Conservation (phyloP, 345 rosid species). For the Erodium maritimum region DNA sequence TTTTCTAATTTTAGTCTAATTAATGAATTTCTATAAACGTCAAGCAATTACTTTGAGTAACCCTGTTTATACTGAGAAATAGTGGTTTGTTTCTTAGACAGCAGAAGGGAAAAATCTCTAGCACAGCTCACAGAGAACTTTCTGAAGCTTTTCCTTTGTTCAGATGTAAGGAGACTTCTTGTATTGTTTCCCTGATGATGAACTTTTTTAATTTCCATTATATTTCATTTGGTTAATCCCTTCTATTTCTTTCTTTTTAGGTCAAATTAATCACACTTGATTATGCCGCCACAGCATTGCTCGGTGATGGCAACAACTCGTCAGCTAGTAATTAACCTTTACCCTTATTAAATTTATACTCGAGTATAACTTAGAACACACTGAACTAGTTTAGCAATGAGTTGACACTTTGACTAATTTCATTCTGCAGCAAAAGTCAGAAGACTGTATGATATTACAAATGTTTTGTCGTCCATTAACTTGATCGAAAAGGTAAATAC, state of each 20-base stretch:
- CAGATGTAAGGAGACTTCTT: constrained; percentile 36
- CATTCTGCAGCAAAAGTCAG: constrained; percentile 51
- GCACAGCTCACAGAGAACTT: constrained; percentile 56
- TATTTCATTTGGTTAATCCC: constrained; percentile 2
- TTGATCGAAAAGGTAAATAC: constrained; percentile 52
- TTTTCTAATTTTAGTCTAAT: background rate
- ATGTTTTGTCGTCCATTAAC: constrained; percentile 52
- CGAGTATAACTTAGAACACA: background rate
- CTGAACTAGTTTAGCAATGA: background rate
- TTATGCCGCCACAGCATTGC: constrained; percentile 37
- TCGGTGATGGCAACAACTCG: constrained; percentile 32
- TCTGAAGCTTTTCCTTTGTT: constrained; percentile 62
- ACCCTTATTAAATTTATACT: constrained; percentile 1
- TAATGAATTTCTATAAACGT: background rate
- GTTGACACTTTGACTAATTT: constrained; percentile 9
- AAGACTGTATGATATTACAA: constrained; percentile 61
- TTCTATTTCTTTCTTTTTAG: constrained; percentile 20
- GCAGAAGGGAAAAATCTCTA: constrained; percentile 47
- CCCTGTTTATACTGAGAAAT: background rate
- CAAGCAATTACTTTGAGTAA: background rate
- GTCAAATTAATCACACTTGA: constrained; percentile 46
- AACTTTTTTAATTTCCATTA: background rate
- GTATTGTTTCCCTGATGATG: background rate
- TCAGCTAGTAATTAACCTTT: constrained; percentile 30
- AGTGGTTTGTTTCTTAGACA: constrained; percentile 20